phyloP scores from a whole-genome alignment of 768 basidiomycete species.

The Tylopilus plumbeoviolaceoides region DNA sequence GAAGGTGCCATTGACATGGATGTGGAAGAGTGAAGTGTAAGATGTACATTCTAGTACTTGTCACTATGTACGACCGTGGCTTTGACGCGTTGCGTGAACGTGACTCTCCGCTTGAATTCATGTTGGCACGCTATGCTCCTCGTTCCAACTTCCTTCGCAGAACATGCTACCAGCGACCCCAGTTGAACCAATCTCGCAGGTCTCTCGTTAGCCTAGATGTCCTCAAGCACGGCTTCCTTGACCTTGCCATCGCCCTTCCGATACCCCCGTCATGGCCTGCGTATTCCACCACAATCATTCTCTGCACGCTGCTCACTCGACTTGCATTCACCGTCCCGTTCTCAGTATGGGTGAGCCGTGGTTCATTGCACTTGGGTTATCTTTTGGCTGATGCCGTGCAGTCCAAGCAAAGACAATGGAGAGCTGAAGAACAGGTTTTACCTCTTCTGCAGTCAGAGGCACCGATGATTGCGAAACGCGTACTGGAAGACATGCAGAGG shows the following conservation, averaged over 20 bases:
- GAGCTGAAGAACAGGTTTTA: constrained; percentile 56
- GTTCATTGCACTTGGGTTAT: background rate
- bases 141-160: constrained; percentile 11
- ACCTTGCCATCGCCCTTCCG: constrained; percentile 73
- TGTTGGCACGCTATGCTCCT: constrained; percentile 22
- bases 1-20: constrained; percentile 54
- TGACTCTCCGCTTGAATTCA: constrained; percentile 4
- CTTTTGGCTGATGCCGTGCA: constrained; percentile 28
- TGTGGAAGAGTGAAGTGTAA: constrained; percentile 29
- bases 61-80: too few relatives aligned
- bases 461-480: constrained; percentile 33
- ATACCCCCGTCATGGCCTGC: constrained; percentile 62
- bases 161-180: constrained; percentile 6
- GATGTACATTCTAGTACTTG: background rate
- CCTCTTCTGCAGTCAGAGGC: constrained; percentile 53
- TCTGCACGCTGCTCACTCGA: constrained; percentile 60
- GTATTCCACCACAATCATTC: constrained; percentile 73
- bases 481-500: constrained; percentile 48
- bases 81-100: background rate
- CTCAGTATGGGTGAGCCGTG: constrained; percentile 62
- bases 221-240: constrained; percentile 65
- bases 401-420: constrained; percentile 59
- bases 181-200: constrained; percentile 12
- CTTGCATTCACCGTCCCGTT: constrained; percentile 60
- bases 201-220: constrained; percentile 24